A percentile compares a stretch with the other conserved stretches of the same genome.
Evolutionary conservation across 139 green algal species (phyloP).

Genomic region (Trebouxia sp.): DNA sequence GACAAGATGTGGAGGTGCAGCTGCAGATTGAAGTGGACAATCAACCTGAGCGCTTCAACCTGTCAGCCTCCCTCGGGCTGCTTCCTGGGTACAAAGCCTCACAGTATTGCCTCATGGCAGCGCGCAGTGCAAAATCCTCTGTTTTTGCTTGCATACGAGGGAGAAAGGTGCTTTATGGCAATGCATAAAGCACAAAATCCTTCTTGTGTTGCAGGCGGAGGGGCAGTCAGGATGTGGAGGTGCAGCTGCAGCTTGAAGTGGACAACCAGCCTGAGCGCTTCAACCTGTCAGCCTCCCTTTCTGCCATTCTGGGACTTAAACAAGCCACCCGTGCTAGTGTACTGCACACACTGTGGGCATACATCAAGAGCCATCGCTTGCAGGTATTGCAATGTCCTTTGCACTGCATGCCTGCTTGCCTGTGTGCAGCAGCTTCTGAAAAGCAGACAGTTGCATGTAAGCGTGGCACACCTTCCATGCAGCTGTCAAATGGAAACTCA

Average conservation of each 20-base stretch:
- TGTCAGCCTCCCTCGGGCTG: too few species aligned
- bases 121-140: not conserved
- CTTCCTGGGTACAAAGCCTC: too few species aligned
- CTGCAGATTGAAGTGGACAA: too few species aligned
- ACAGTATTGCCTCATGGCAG: too few species aligned
- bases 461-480: too few species aligned
- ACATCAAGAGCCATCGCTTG: slow-evolving; percentile 30
- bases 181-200: too few species aligned
- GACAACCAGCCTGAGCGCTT: slow-evolving; percentile 36
- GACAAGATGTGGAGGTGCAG: too few species aligned
- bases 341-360: slow-evolving; percentile 27
- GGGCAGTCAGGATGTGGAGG: slow-evolving; percentile 43
- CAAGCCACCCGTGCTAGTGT: slow-evolving; percentile 1
- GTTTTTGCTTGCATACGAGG: not conserved
- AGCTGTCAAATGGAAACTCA: too few species aligned
- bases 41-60: too few species aligned
- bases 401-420: not conserved
- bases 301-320: slow-evolving; percentile 25
- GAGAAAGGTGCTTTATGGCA: too few species aligned
- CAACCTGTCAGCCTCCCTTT: not conserved
- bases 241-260: slow-evolving; percentile 46
- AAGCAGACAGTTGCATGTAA: too few species aligned
- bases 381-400: not conserved
- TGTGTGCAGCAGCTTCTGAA: too few species aligned
- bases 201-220: slow-evolving; percentile 40